Base-by-base conservation (phyloP, 148 eudicot genomes). In the Hydrangea macrophylla region DNA sequence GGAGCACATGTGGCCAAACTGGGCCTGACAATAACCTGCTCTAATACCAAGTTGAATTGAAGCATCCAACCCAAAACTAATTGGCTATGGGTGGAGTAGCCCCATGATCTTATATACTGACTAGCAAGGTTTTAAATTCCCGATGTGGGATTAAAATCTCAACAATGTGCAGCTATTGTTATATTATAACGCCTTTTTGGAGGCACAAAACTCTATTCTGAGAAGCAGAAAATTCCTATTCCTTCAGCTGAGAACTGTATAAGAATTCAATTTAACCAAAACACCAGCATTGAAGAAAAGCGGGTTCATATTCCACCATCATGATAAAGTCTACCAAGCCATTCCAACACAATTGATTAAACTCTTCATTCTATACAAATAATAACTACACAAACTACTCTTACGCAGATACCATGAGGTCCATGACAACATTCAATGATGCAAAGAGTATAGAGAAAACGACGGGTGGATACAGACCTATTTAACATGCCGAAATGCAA, bases 401-500 rank as follows among this genome's bases (percentile, higher is more conserved):
- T 18, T 57, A 7, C 28, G 44, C 22, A 57, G 18, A 28, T 61
- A 54, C 32, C 53, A 48, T 3, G n/a, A 42, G 39, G 61, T 36
- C 32, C 53, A 48, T 3, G n/a, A 42, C 48, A 2, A 3, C 53
- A 48, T 48, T 0, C 5, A 48, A 48, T 15, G 17, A 48, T 48
- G 6, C 5, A 48, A 48, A 48, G 17, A 48, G 2, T 48, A 48
- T 48, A 48, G 50, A 48, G 53, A 48, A n/a, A 1, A 18, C n/a
- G 33, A n/a, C 64, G 10, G 3, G 39, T 45, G 23, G 2, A 56
- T 17, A 55, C 24, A 55, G 55, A 88, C 98, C 98, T 90, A 80
- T 88, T 88, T 73, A 94, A 74, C 48, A 94, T 91, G 31, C 91
- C 97, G 78, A 90, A 94, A 83, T 94, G 98, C 77, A 94, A 80